Percentiles rank a stretch among this genome's conserved stretches.
Evolutionary conservation across 2,329 filamentous ascomycete species (phyloP).

Genomic region (Drechslerella dactyloides): DNA sequence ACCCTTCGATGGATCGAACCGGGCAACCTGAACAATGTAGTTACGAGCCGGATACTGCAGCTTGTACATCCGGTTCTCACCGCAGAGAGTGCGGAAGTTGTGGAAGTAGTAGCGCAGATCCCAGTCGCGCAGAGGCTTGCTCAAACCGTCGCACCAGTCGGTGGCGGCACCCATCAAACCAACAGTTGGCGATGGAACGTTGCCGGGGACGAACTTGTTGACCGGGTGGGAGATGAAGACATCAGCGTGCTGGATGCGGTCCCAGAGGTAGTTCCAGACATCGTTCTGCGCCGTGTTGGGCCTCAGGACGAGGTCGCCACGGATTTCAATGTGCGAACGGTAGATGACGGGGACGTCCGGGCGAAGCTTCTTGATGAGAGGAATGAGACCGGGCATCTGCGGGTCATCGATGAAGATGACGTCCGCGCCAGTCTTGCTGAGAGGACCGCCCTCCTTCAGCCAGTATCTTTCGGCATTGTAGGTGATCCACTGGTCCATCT

Average conservation of each 20-base stretch:
- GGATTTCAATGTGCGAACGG: conserved; percentile 82
- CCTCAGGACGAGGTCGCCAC: conserved; percentile 72
- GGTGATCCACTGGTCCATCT: conserved; percentile 74
- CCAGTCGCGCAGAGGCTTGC: conserved; percentile 74
- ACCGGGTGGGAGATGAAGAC: conserved; percentile 85
- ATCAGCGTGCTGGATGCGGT: conserved; percentile 72
- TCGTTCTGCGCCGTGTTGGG: conserved; percentile 72
- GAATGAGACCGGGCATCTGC: conserved; percentile 81
- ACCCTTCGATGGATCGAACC: conserved; percentile 83
- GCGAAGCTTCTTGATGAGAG: conserved; percentile 73
- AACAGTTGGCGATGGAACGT: conserved; percentile 70
- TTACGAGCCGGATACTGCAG: conserved; percentile 67
- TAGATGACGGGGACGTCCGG: conserved; percentile 79
- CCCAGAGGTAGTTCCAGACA: conserved; percentile 78
- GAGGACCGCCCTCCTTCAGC: conserved; percentile 71
- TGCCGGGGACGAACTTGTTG: conserved; percentile 73
- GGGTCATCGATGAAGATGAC: conserved; percentile 81
- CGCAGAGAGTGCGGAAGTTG: conserved; percentile 71
- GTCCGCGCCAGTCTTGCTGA: conserved; percentile 75
- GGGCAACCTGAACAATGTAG: conserved; percentile 80
- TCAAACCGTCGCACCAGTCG: conserved; percentile 82
- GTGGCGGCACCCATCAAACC: conserved; percentile 80
- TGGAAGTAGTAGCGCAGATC: conserved; percentile 76
- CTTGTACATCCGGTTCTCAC: conserved; percentile 66
- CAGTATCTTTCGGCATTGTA: conserved; percentile 78